These are phyloP conservation scores for Sphaerosporella brunnea DNA, from an alignment of 495 filamentous ascomycete species.

Conservation along the genomic window DNA sequence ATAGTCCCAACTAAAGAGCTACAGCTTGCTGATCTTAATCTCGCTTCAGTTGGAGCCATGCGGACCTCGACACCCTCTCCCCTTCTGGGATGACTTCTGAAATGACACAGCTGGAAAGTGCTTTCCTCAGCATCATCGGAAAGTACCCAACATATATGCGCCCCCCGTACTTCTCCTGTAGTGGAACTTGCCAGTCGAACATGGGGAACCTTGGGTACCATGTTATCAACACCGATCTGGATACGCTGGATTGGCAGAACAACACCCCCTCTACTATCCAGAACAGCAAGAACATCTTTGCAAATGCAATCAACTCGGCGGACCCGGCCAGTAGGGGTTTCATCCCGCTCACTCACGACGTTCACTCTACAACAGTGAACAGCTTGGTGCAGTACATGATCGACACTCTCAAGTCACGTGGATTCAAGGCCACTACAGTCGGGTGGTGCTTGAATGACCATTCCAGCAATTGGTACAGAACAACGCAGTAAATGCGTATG, in stretches of 20 bases:
- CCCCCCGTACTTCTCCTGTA: conserved; percentile 30
- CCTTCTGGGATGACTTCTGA: conserved; percentile 34
- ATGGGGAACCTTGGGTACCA: conserved; percentile 31
- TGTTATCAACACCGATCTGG: conserved; percentile 30
- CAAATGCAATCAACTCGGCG: not conserved
- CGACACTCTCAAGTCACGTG: conserved; percentile 22
- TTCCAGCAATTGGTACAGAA: conserved; percentile 3
- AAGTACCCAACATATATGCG: conserved; percentile 41
- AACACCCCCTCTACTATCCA: conserved; percentile 22
- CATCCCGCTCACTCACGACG: conserved; percentile 33
- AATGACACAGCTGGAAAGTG: conserved; percentile 50
- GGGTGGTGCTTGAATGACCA: conserved; percentile 1
- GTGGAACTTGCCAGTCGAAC: conserved; percentile 18
- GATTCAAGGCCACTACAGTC: conserved; percentile 16
- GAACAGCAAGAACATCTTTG: conserved; percentile 12
- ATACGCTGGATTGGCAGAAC: conserved; percentile 33
- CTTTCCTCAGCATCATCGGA: conserved; percentile 48
- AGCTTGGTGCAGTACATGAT: conserved; percentile 29
- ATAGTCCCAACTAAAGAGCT: not conserved
- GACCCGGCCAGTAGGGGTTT: conserved; percentile 16
- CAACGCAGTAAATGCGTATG: not conserved
- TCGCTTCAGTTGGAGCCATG: conserved; percentile 38
- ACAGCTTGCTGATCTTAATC: not conserved
- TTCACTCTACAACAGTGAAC: conserved; percentile 30
- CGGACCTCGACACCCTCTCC: conserved; percentile 39